phyloP scores from a whole-genome alignment of 2,329 filamentous ascomycete species.

The Metarhizium robertsii region DNA sequence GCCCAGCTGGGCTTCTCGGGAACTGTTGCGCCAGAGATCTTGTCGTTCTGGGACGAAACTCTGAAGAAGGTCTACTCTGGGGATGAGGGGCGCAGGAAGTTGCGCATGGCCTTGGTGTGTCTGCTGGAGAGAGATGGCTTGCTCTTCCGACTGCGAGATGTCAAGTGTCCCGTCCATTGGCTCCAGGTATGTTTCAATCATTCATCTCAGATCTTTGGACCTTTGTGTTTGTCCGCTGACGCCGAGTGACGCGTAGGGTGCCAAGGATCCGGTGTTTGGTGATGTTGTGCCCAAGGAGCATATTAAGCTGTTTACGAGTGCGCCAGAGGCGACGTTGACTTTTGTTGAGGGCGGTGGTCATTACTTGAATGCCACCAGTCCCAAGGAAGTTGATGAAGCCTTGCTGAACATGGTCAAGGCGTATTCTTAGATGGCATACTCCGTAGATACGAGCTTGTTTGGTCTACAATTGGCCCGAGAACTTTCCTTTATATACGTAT shows the following conservation, averaged over 20 bases:
- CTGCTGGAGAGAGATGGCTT: conserved; percentile 39
- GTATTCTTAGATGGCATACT: conserved; percentile 14
- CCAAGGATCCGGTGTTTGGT: conserved; percentile 34
- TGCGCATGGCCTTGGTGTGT: conserved; percentile 34
- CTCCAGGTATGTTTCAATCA: conserved; percentile 30
- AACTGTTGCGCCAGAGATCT: conserved; percentile 24
- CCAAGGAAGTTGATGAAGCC: conserved; percentile 33
- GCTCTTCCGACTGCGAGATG: conserved; percentile 32
- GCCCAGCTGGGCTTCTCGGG: conserved; percentile 35
- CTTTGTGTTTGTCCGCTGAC: background rate
- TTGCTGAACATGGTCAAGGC: conserved; percentile 32
- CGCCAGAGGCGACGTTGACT: conserved; percentile 32
- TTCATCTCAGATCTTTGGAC: background rate
- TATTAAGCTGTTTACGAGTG: conserved; percentile 39
- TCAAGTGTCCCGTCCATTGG: conserved; percentile 44
- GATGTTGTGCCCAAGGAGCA: conserved; percentile 32
- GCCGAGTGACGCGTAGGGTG: conserved; percentile 25
- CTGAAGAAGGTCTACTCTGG: conserved; percentile 37
- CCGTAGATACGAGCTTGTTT: background rate
- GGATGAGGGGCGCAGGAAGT: conserved; percentile 39
- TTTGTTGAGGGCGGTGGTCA: conserved; percentile 36
- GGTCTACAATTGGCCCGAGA: background rate
- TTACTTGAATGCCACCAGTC: conserved; percentile 39
- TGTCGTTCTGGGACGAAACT: conserved; percentile 36
- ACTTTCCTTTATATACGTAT: too few species aligned